Base-by-base conservation (phyloP, 352 stramenopile genomes). In the Pythium rhizo-oryzae region DNA sequence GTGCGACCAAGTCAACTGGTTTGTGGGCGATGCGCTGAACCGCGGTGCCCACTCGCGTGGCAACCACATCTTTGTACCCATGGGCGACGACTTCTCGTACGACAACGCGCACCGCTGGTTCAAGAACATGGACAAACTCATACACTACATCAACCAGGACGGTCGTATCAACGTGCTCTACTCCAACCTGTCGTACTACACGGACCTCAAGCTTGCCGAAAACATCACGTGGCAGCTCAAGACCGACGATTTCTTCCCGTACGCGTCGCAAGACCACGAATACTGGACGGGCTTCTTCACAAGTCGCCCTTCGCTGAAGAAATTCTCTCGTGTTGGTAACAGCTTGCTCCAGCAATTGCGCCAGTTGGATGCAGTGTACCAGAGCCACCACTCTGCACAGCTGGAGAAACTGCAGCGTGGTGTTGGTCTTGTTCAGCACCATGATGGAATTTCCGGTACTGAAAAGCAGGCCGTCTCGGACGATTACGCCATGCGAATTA, bases 241-340 rank as follows among this genome's bases (percentile, higher is more conserved):
- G 72, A 94, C 83, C 5, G 96, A 98, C 52, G 97, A 99, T 66
- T 99, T 99, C 67, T 98, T 99, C 62, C 97, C 97, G 2, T 99
- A 99, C 70, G 89, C 81, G 2, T 97, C 98, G 44, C 89, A 86
- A 43, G 77, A 86, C 43, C 81, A 99, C 68, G 93, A 94, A 49
- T 99, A 98, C 76, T 99, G 97, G 86, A 81, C 95, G 12, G 97
- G 97, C 1, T 99, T 98, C 77, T 99, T 99, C 75, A 98, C 96
- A 0, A 98, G 89, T 63, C 87, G 97, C 18, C 84, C 97, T 1
- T 72, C 83, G 5, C 78, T 99, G 2, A 99, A 99, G 75, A 72
- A 85, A 7, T 91, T 98, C 54, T 90, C 97, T 55, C 84, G 95
- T 12, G 87, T 97, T 15, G 83, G 82, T 4, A 98, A 97, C 30